Percentiles rank a stretch among this genome's conserved stretches.
Evolutionary conservation across 495 filamentous ascomycete species (phyloP).

Genomic region (Parmelia sp.): DNA sequence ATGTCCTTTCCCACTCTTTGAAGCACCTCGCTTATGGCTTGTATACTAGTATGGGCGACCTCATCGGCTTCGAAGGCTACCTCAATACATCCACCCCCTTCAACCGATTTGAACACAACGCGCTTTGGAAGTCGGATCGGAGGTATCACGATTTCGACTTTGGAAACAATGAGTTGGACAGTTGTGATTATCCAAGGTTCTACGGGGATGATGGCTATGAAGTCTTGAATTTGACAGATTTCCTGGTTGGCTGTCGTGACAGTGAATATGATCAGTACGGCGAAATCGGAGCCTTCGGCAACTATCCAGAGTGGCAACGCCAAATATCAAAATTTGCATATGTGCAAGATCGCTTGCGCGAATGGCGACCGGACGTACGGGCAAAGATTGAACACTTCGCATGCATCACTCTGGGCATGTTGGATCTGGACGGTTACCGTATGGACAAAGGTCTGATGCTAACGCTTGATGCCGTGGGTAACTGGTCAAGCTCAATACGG

Average conservation of each 20-base stretch:
- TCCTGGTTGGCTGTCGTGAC: constrained; percentile 55
- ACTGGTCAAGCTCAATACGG: constrained; percentile 49
- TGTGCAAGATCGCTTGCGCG: constrained; percentile 68
- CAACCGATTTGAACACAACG: constrained; percentile 48
- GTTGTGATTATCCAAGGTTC: constrained; percentile 59
- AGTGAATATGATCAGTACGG: constrained; percentile 70
- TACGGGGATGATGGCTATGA: constrained; percentile 57
- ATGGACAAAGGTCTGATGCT: constrained; percentile 64
- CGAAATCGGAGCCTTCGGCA: constrained; percentile 62
- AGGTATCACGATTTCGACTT: constrained; percentile 60
- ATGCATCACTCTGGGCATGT: constrained; percentile 55
- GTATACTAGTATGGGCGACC: constrained; percentile 48
- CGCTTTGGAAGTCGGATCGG: constrained; percentile 51
- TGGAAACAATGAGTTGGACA: constrained; percentile 50
- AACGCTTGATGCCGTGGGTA: constrained; percentile 56
- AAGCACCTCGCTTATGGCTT: background rate
- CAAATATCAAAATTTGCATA: constrained; percentile 68
- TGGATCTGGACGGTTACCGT: constrained; percentile 67
- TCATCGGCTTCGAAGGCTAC: constrained; percentile 62
- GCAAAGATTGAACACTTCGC: constrained; percentile 57
- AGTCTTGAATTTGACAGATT: constrained; percentile 36
- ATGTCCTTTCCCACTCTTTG: too few relatives aligned
- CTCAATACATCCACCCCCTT: constrained; percentile 63
- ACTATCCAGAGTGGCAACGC: constrained; percentile 60
- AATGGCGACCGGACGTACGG: constrained; percentile 58